Evolutionary conservation across 306 rosid genomes (phyloP).

Genomic region (Prunus davidiana): DNA sequence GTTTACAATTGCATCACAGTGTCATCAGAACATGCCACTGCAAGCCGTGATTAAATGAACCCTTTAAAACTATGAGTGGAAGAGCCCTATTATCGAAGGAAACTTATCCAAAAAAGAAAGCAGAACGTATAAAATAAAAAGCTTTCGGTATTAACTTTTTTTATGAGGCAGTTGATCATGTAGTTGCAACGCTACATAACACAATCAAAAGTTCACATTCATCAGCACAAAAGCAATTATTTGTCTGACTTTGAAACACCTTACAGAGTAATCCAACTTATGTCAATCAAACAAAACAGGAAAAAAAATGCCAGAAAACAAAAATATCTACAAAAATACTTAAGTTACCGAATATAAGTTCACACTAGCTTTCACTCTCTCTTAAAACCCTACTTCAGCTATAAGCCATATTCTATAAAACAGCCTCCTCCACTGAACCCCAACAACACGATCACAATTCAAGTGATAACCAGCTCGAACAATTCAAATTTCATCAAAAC

Average conservation of each 20-base stretch:
- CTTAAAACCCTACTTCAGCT: not conserved
- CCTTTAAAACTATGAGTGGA: not conserved
- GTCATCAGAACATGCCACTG: not conserved
- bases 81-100: not conserved
- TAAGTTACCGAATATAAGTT: not conserved
- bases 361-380: not conserved
- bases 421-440: not conserved
- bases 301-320: not conserved
- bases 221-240: not conserved
- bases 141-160: not conserved
- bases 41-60: not conserved
- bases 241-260: not conserved
- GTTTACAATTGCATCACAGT: not conserved
- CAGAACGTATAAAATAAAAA: not conserved
- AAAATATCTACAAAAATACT: not conserved
- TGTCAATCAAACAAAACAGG: not conserved
- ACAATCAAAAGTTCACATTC: not conserved
- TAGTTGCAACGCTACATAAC: not conserved
- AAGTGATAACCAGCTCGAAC: not conserved
- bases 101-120: not conserved
- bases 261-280: not conserved
- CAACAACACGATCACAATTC: not conserved
- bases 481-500: constrained; percentile 5
- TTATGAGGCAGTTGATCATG: not conserved
- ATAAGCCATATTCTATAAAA: not conserved